Percentiles rank a stretch among this genome's conserved stretches.
phyloP scores from a whole-genome alignment of 805 yeast genomes.

The Wickerhamiella alocasiicola region DNA sequence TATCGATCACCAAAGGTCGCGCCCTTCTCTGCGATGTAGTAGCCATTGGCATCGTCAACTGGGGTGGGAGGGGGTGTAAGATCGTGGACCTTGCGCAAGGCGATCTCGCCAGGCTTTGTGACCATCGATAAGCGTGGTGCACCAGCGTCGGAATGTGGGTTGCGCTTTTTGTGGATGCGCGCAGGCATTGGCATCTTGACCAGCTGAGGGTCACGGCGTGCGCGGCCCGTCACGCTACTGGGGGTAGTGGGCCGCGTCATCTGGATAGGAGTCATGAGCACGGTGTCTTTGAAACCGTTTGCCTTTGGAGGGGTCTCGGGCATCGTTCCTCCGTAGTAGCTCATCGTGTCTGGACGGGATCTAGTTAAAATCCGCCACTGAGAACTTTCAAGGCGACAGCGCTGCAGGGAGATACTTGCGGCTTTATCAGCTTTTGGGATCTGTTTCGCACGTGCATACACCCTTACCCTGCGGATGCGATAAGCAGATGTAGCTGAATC shows the following conservation, averaged over 20 bases:
- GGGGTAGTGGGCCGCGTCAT: slow-evolving; percentile 5
- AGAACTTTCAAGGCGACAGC: no score
- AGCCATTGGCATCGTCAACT: slow-evolving; percentile 25
- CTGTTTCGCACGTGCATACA: slow-evolving; percentile 7
- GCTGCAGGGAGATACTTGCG: neutral
- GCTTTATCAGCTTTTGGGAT: slow-evolving; percentile 6
- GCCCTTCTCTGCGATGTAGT: slow-evolving; percentile 27
- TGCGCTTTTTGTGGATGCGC: neutral
- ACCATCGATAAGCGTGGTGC: slow-evolving; percentile 11
- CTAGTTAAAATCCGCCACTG: no score
- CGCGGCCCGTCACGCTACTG: slow-evolving; percentile 4
- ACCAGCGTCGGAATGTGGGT: slow-evolving; percentile 10
- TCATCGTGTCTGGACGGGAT: no score
- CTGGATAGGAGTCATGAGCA: slow-evolving; percentile 1
- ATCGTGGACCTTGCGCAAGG: slow-evolving; percentile 19
- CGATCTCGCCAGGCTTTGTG: slow-evolving; percentile 19
- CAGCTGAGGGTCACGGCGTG: neutral
- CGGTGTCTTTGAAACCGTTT: neutral
- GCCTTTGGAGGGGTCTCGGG: slow-evolving; percentile 12
- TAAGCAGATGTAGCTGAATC: no score
- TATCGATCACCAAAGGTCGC: slow-evolving; percentile 49
- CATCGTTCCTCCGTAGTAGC: slow-evolving; percentile 3
- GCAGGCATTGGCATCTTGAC: slow-evolving; percentile 5
- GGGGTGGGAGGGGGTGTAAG: slow-evolving; percentile 12
- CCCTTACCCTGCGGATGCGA: slow-evolving; percentile 5